Evolutionary conservation across 139 green algal genomes (phyloP).

Genomic region (Chlorella sorokiniana): DNA sequence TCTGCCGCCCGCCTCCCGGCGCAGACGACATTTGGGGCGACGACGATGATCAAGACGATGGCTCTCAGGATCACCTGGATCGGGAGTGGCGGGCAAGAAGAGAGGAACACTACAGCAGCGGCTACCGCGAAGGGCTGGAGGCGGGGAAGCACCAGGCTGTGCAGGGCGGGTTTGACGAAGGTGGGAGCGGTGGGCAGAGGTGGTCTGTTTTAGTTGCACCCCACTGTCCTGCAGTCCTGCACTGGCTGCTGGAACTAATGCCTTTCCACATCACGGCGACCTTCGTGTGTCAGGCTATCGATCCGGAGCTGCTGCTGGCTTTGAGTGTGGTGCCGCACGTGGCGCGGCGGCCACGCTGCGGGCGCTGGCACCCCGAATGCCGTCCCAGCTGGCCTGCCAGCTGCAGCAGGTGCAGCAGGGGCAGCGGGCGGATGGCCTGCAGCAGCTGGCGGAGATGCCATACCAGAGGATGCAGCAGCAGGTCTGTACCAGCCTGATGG

Average conservation of each 20-base stretch:
- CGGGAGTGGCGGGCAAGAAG: conserved; percentile 37
- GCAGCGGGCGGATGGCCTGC: not conserved
- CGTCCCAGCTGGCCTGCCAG: not conserved
- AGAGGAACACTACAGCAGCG: conserved; percentile 32
- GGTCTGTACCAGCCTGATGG: not conserved
- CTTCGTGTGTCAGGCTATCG: conserved; percentile 29
- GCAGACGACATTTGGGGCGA: conserved; percentile 36
- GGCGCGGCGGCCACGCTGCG: conserved; percentile 24
- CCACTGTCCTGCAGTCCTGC: not conserved
- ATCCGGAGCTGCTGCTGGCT: conserved; percentile 24
- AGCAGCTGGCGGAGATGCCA: not conserved
- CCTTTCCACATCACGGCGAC: not conserved
- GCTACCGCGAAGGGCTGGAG: conserved; percentile 42
- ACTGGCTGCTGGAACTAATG: not conserved
- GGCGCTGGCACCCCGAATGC: not conserved
- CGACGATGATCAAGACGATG: not conserved
- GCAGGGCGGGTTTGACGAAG: conserved; percentile 44
- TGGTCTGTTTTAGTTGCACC: not conserved
- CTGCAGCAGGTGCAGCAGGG: conserved; percentile 3
- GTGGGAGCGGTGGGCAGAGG: not conserved
- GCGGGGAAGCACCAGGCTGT: conserved; percentile 45
- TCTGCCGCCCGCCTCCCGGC: not conserved
- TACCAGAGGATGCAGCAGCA: conserved; percentile 28
- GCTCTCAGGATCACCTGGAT: conserved; percentile 14
- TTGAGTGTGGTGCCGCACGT: conserved; percentile 26